Evolutionary conservation across 371 early-diverging fungal genomes (phyloP).

Genomic region (Umbelopsis sp.): DNA sequence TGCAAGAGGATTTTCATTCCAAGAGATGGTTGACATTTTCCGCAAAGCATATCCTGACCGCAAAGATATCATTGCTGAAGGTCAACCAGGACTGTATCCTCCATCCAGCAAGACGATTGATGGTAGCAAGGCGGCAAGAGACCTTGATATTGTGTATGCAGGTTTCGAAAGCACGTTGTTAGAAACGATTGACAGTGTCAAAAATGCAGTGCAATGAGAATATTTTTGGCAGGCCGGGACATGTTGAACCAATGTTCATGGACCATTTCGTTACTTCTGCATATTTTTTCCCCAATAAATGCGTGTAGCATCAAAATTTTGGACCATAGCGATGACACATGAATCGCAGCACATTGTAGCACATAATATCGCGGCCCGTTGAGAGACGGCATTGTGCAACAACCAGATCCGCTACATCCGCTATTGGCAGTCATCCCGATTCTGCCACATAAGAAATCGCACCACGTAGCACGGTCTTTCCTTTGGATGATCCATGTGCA

Average conservation of each 20-base stretch:
- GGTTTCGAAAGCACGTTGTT: background rate
- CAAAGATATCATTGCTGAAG: background rate
- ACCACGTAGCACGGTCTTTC: background rate
- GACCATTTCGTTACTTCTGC: no score
- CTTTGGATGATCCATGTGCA: background rate
- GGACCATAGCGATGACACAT: background rate
- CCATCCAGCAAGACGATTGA: background rate
- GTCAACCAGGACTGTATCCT: background rate
- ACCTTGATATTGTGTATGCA: background rate
- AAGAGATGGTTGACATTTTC: slow-evolving; percentile 12
- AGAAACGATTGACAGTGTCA: slow-evolving; percentile 2
- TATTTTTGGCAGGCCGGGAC: background rate
- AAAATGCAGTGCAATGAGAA: background rate
- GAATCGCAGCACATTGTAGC: slow-evolving; percentile 15
- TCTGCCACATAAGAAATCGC: background rate
- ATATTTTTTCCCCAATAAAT: background rate
- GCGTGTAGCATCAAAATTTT: background rate
- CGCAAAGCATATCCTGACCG: background rate
- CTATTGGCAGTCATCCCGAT: background rate
- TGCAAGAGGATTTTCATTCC: background rate
- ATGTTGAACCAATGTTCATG: background rate
- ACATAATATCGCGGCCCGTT: background rate
- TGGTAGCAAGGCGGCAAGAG: background rate
- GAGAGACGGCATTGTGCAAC: background rate
- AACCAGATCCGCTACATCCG: background rate